These are phyloP conservation scores for Neurospora tetrasperma DNA, from an alignment of 495 filamentous ascomycete species.

Conservation along the genomic window DNA sequence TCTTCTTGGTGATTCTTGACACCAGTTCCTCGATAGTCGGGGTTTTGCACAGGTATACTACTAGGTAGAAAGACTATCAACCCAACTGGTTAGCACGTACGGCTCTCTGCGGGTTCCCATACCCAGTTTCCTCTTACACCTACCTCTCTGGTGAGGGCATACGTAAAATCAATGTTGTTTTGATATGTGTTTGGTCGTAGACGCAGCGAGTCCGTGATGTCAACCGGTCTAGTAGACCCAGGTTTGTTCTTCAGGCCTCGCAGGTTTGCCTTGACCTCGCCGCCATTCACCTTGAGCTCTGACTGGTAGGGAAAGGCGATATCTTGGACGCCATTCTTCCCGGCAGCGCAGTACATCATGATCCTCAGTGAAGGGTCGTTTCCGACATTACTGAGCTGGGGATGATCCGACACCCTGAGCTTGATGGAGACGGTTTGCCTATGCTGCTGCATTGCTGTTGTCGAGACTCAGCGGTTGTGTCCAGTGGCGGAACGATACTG, in stretches of 20 bases:
- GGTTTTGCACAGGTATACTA: slow-evolving; percentile 63
- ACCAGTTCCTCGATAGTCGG: slow-evolving; percentile 66
- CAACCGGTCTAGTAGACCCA: slow-evolving; percentile 83
- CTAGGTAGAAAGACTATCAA: slow-evolving; percentile 62
- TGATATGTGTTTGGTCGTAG: slow-evolving; percentile 52
- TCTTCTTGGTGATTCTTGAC: slow-evolving; percentile 55
- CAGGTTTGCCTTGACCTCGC: slow-evolving; percentile 78
- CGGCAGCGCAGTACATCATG: slow-evolving; percentile 71
- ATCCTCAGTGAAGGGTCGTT: slow-evolving; percentile 47
- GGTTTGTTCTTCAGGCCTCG: slow-evolving; percentile 92
- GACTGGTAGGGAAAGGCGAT: slow-evolving; percentile 85
- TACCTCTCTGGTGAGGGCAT: slow-evolving; percentile 83
- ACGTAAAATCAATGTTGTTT: slow-evolving; percentile 77
- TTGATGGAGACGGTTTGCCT: slow-evolving; percentile 43
- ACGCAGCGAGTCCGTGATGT: slow-evolving; percentile 71
- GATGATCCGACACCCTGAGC: slow-evolving; percentile 42
- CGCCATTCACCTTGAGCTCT: slow-evolving; percentile 81
- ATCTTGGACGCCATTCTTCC: slow-evolving; percentile 52
- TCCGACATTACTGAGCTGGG: slow-evolving; percentile 38
- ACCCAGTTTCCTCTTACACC: slow-evolving; percentile 8
- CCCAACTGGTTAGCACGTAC: not conserved
- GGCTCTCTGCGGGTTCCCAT: not conserved
- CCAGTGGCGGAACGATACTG: not conserved
- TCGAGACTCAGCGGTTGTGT: slow-evolving; percentile 7
- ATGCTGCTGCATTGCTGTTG: slow-evolving; percentile 47